Evolutionary conservation across 2,329 filamentous ascomycete genomes (phyloP).

Genomic region (Penicillium hesseltinei): DNA sequence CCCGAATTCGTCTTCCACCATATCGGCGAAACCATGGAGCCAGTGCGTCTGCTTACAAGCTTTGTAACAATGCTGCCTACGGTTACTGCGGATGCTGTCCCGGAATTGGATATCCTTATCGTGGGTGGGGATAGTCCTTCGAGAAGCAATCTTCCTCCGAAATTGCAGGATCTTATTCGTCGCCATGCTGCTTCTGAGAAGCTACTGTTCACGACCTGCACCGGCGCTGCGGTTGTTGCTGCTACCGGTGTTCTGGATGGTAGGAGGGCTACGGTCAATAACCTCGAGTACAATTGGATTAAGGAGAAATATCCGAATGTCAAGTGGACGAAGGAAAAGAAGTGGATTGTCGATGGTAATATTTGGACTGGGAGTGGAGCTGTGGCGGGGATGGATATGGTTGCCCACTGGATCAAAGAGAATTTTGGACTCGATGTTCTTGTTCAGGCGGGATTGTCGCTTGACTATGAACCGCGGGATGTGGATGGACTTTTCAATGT

Average conservation of each 20-base stretch:
- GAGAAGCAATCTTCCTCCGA: neutral
- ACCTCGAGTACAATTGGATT: neutral
- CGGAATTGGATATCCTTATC: neutral
- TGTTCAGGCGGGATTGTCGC: neutral
- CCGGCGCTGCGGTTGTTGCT: neutral
- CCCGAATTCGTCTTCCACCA: slow-evolving; percentile 37
- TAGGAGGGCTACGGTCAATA: neutral
- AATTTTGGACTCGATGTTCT: slow-evolving; percentile 32
- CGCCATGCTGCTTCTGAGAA: neutral
- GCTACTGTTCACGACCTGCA: neutral
- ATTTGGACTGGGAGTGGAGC: slow-evolving; percentile 51
- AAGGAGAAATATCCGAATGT: neutral
- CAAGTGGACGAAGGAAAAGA: slow-evolving; percentile 33
- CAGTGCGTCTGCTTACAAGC: slow-evolving; percentile 24
- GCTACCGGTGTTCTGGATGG: neutral
- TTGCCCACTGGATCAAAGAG: slow-evolving; percentile 43
- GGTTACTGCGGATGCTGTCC: neutral
- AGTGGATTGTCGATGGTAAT: slow-evolving; percentile 49
- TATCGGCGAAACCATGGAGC: slow-evolving; percentile 33
- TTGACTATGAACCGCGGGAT: slow-evolving; percentile 15
- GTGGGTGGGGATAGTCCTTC: neutral
- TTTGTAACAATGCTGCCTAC: slow-evolving; percentile 18
- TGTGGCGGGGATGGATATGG: slow-evolving; percentile 48
- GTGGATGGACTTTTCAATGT: slow-evolving; percentile 29
- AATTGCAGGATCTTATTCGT: neutral